Evolutionary conservation across 805 yeast species (phyloP), one percentile per base, ranked within the genome.

Genomic region (Cephaloascus fragrans): DNA sequence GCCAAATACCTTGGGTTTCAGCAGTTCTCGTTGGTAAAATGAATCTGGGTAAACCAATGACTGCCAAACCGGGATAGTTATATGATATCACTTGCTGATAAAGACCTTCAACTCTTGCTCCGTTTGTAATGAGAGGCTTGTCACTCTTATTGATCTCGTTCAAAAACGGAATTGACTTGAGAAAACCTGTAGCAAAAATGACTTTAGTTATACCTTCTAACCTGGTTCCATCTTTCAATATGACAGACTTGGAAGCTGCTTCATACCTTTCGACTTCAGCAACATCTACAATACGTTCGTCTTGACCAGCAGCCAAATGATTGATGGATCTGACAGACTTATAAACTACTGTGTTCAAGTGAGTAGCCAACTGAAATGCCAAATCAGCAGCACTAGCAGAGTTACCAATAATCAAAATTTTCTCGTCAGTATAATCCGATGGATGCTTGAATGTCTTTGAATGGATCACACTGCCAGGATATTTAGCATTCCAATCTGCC

Each of bases 371-470:
- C 51, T 83, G 89, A 41, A 68, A 70, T 2, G 86, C 73, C 33
- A 83, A 62, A 51, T 87, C 95, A 16, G 76, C 72, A 19, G 90
- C 95, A 23, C 87, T 77, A 2, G 93, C 82, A 9, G 80, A 77
- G 48, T 79, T 80, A 0, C 95, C 95, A n/a, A 85, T 74, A 4
- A 84, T 69, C 34, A 85, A 55, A 14, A 80, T 75, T n/a, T 58
- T 66, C 34, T 62, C 55, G 18, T 62, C 56, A 4, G 51, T 47
- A 43, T 52, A 67, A 10, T 46, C 46, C n/a, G 41, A 41, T 2
- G 59, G 48, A 26, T 41, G 42, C 29, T 57, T 49, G 42, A 47
- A 59, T 37, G 55, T 57, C 43, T 61, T 60, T 18, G 66, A 58
- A 47, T 63, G 69, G 35, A 51, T 45, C 19, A 63, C 45, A 4